phyloP scores from a whole-genome alignment of 2,329 filamentous ascomycete species.

The Pseudonectria buxi region DNA sequence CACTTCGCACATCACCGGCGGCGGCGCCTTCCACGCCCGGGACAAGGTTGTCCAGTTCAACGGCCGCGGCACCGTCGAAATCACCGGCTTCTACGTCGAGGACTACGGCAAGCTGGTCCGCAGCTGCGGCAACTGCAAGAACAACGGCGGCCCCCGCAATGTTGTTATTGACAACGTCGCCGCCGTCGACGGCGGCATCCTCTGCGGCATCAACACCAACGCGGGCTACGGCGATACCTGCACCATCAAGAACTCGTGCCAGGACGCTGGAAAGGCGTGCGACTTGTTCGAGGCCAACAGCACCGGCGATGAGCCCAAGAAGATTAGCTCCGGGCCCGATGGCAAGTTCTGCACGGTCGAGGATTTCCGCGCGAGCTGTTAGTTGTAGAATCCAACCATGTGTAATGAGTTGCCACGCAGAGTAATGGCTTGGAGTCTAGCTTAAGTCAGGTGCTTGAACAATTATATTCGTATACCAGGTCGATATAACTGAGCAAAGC shows the following conservation, averaged over 20 bases:
- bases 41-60: conserved; percentile 40
- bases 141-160: conserved; percentile 14
- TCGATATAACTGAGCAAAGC: no score
- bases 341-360: conserved; percentile 12
- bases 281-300: conserved; percentile 15
- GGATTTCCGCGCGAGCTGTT: conserved; percentile 10
- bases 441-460: no score
- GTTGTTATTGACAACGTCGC: conserved; percentile 12
- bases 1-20: conserved; percentile 34
- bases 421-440: no score
- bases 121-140: conserved; percentile 35
- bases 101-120: conserved; percentile 44
- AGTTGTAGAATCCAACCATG: no score
- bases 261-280: conserved; percentile 16
- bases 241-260: conserved; percentile 16
- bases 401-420: no score
- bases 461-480: no score
- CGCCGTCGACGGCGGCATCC: conserved; percentile 16
- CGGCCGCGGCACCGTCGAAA: conserved; percentile 31
- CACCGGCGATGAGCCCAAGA: conserved; percentile 14
- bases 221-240: conserved; percentile 14
- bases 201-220: conserved; percentile 19
- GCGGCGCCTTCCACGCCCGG: conserved; percentile 33
- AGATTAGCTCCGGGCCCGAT: conserved; percentile 18
- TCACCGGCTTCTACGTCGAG: conserved; percentile 21